Conservation (phyloP, 768 basidiomycete genomes). For the Pulveroboletus sp. region DNA sequence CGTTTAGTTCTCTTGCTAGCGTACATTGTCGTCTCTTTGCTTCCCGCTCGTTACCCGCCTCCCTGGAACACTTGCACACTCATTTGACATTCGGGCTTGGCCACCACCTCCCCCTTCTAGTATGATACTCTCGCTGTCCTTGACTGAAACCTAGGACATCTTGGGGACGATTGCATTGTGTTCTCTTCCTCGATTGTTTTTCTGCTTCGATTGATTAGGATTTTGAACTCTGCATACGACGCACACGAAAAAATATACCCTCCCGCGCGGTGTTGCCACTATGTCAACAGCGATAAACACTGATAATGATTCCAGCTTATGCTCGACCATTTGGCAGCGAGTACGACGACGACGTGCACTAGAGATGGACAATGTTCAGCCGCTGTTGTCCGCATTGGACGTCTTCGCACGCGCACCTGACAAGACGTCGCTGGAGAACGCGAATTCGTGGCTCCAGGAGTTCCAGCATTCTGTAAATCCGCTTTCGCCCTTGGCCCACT, state of each 20-base stretch:
- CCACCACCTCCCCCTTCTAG: slow-evolving; percentile 45
- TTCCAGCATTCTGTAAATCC: slow-evolving; percentile 98
- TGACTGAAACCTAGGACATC: slow-evolving; percentile 28
- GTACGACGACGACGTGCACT: slow-evolving; percentile 12
- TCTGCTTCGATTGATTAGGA: slow-evolving; percentile 9
- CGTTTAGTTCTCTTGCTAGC: slow-evolving; percentile 37
- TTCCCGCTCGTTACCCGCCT: slow-evolving; percentile 27
- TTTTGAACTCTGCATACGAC: slow-evolving; percentile 10
- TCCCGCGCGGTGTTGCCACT: slow-evolving; percentile 29
- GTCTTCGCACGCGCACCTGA: slow-evolving; percentile 82
- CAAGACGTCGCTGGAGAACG: slow-evolving; percentile 74
- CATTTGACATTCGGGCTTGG: slow-evolving; percentile 54
- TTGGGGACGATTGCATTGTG: slow-evolving; percentile 18
- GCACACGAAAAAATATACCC: slow-evolving; percentile 33
- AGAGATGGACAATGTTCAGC: slow-evolving; percentile 64
- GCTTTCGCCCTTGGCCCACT: slow-evolving; percentile 60
- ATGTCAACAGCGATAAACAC: slow-evolving; percentile 31
- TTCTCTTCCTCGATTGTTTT: slow-evolving; percentile 1
- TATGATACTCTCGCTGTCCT: slow-evolving; percentile 41
- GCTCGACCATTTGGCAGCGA: neutral
- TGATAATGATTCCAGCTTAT: slow-evolving; percentile 17
- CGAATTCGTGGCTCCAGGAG: slow-evolving; percentile 94
- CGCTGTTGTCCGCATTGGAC: slow-evolving; percentile 68
- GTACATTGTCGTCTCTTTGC: slow-evolving; percentile 37
- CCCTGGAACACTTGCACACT: slow-evolving; percentile 51